Evolutionary conservation across 139 green algal species (phyloP).

Genomic region (Coelastrella sp.): DNA sequence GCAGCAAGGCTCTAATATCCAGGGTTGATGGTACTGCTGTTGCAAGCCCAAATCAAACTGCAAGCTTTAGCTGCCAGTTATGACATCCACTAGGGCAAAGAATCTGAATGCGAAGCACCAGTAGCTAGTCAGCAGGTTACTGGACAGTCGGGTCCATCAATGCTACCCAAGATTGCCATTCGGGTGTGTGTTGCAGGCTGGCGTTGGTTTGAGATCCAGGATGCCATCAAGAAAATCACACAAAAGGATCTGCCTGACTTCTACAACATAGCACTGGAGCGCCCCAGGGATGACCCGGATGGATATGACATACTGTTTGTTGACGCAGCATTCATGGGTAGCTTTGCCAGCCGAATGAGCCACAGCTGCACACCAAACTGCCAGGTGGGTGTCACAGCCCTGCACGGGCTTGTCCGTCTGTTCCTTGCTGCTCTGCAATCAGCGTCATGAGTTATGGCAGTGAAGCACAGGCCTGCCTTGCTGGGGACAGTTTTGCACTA

Average conservation of each 20-base stretch:
- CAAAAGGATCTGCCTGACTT: conserved; percentile 91
- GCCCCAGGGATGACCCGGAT: conserved; percentile 75
- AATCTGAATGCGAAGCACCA: neutral
- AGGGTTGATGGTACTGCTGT: no score
- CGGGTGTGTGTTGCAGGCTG: conserved; percentile 66
- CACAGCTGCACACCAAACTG: conserved; percentile 97
- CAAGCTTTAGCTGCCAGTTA: neutral
- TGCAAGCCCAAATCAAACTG: no score
- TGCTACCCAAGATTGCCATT: neutral
- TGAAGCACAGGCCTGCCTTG: no score
- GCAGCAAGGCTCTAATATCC: no score
- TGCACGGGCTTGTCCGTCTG: no score
- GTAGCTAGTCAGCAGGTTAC: no score
- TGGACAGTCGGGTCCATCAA: no score
- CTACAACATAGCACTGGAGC: conserved; percentile 95
- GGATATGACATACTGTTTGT: conserved; percentile 94
- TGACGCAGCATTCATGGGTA: conserved; percentile 91
- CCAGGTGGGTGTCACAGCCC: conserved; percentile 43
- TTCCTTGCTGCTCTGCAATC: no score
- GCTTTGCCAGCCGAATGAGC: conserved; percentile 90
- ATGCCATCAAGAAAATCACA: conserved; percentile 65
- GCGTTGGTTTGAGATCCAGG: conserved; percentile 96
- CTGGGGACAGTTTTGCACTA: no score
- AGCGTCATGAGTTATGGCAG: no score
- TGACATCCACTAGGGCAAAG: neutral